Conservation (phyloP, 805 yeast species). For the Cyberlindnera maclurae region DNA sequence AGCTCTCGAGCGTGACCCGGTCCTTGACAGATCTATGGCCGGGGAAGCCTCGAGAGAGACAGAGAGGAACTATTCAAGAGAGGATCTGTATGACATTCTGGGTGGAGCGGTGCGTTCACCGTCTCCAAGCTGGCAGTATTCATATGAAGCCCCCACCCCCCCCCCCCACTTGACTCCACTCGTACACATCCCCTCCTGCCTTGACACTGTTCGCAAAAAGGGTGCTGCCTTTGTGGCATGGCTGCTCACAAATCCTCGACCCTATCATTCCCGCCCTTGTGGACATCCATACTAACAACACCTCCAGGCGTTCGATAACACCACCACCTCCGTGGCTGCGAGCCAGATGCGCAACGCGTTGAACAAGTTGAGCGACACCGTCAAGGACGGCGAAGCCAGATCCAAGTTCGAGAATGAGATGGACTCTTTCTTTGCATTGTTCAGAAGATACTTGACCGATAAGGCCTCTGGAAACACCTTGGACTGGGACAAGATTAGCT, state of each 20-base stretch:
- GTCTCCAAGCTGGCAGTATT: no score
- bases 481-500: conserved; percentile 93
- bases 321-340: conserved; percentile 92
- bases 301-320: conserved; percentile 79
- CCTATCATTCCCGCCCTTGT: not conserved
- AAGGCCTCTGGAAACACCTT: conserved; percentile 79
- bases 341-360: conserved; percentile 96
- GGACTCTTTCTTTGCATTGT: conserved; percentile 90
- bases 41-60: no score
- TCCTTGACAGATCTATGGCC: no score
- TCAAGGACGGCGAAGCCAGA: conserved; percentile 41
- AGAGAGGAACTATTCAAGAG: no score
- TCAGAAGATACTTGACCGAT: conserved; percentile 86
- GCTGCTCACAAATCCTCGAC: not conserved
- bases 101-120: no score
- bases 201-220: no score
- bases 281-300: conserved; percentile 5
- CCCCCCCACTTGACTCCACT: no score
- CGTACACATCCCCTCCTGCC: no score
- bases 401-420: conserved; percentile 75
- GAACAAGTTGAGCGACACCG: conserved; percentile 83
- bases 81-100: no score
- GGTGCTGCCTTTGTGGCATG: no score
- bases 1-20: no score
- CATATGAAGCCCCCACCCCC: no score